A percentile compares a stretch with the other conserved stretches of the same genome.
Evolutionary conservation across 306 rosid genomes (phyloP).

Genomic region (Vicia villosa): DNA sequence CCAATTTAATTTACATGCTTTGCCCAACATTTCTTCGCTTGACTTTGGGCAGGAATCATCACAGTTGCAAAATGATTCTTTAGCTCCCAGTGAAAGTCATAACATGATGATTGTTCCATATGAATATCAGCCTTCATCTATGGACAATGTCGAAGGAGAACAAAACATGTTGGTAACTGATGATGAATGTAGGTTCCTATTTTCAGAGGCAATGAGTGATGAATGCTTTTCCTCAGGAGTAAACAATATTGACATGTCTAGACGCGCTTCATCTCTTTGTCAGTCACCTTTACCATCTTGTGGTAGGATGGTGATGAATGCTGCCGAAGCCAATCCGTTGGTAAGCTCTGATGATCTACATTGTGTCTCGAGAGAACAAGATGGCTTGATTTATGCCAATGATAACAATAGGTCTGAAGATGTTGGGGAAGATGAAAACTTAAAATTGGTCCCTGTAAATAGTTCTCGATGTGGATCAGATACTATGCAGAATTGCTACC

Average conservation of each 20-base stretch:
- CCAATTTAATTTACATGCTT: constrained; percentile 51
- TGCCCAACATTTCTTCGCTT: constrained; percentile 58
- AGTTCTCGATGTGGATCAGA: constrained; percentile 58
- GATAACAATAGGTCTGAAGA: constrained; percentile 47
- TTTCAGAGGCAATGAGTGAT: constrained; percentile 62
- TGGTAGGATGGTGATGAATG: constrained; percentile 5
- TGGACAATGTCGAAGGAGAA: constrained; percentile 52
- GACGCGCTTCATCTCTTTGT: constrained; percentile 50
- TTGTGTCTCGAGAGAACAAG: constrained; percentile 51
- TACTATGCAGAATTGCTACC: constrained; percentile 43
- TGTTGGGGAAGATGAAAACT: constrained; percentile 54
- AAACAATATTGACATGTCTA: constrained; percentile 46
- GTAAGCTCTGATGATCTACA: constrained; percentile 58
- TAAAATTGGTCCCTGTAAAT: constrained; percentile 72
- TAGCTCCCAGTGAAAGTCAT: constrained; percentile 49
- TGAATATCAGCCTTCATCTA: constrained; percentile 51
- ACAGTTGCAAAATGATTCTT: constrained; percentile 56
- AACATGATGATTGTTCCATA: constrained; percentile 44
- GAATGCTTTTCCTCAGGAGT: constrained; percentile 51
- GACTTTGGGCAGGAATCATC: constrained; percentile 60
- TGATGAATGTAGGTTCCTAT: constrained; percentile 82
- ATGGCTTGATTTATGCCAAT: constrained; percentile 56
- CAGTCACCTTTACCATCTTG: constrained; percentile 50
- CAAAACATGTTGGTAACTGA: constrained; percentile 63
- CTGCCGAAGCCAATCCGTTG: constrained; percentile 49